Evolutionary conservation across 306 rosid genomes (phyloP), one percentile per base, ranked within the genome.

Genomic region (Castanospermum australe): DNA sequence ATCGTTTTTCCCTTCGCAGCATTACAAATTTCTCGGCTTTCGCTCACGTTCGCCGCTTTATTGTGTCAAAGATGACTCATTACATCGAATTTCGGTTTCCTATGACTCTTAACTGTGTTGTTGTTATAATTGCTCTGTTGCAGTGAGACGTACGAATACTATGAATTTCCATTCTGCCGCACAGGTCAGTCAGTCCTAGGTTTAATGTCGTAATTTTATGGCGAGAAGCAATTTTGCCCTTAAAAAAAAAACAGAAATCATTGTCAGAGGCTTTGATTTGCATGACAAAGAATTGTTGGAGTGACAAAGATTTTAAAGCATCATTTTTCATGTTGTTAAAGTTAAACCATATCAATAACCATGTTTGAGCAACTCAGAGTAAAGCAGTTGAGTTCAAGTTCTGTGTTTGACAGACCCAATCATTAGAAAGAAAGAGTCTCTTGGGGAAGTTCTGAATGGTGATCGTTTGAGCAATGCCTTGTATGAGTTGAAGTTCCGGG

Each of bases 381-480:
- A 32, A 51, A 39, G 67, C 15, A 28, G 51, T 41, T 67, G 60
- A 78, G 38, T 55, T 18, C 55, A 55, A 64, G 13, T 45, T 78
- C 22, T 60, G 22, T 73, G 77, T 39, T 59, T 77, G 76, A 81
- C 94, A 94, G 97, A 87, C 85, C 89, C 88, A 69, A 68, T 92
- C 44, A 88, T 89, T 65, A 84, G 39, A 82, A 90, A 90, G 91
- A 89, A 80, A 78, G 97, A 90, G 73, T 84, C 98, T 68, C 87
- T 94, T 55, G 98, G 98, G 51, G 97, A 94, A 83, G 92, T 92
- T 71, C 77, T 94, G 77, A 90, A 86, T 67, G 97, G 97, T 56
- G 97, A 94, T 76, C 93, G 97, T 32, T 86, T 94, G 79, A 63
- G 88, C 79, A 90, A 84, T 82, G 69, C 89, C 76, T 71, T 88